Conservation (phyloP, 1,284 basidiomycete species). For the Pascua sp. region DNA sequence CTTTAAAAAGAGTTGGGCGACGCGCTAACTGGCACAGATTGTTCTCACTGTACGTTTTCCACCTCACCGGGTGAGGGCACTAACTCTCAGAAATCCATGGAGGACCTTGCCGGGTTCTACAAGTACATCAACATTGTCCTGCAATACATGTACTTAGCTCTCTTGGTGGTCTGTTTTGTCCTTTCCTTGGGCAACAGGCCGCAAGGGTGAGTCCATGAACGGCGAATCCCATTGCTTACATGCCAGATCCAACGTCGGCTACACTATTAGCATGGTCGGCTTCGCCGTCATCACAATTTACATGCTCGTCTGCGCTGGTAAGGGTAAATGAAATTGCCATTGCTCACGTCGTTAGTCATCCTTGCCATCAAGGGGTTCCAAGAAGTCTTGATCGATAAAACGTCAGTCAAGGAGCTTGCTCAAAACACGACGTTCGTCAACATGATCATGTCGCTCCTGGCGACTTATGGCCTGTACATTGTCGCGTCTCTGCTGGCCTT, state of each 20-base stretch:
- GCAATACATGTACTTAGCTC: conserved; percentile 80
- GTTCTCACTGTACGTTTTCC: no score
- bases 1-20: no score
- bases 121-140: conserved; percentile 71
- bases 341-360: no score
- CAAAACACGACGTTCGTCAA: conserved; percentile 12
- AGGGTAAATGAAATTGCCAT: conserved; percentile 26
- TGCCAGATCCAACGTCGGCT: conserved; percentile 63
- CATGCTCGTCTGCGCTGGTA: conserved; percentile 68
- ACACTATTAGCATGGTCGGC: conserved; percentile 74
- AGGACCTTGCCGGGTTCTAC: conserved; percentile 12
- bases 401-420: conserved; percentile 34
- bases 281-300: conserved; percentile 86
- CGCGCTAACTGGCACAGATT: no score
- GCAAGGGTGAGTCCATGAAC: conserved; percentile 58
- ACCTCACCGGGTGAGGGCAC: no score
- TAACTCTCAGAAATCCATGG: no score
- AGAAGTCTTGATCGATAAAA: no score
- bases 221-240: neutral
- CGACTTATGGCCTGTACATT: conserved; percentile 83
- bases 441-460: conserved; percentile 46
- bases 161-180: conserved; percentile 85
- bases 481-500: conserved; percentile 75
- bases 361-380: no score
- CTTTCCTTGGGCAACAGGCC: conserved; percentile 88